phyloP scores from a whole-genome alignment of 257 asterid species.

The Mentha longifolia region DNA sequence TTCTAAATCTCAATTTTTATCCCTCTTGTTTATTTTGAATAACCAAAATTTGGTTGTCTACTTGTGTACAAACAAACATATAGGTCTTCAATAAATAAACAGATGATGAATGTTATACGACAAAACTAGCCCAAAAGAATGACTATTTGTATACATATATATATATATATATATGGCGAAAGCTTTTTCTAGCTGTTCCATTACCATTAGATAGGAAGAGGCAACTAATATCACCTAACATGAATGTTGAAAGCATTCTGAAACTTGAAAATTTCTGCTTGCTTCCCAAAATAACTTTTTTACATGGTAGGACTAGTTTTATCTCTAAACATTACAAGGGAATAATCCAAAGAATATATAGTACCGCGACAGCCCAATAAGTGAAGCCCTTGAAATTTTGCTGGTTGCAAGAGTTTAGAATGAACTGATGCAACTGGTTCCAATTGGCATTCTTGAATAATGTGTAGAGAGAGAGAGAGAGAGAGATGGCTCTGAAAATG shows the following conservation, averaged over 20 bases:
- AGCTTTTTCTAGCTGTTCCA: neutral
- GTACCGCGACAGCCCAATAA: neutral
- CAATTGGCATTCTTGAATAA: constrained; percentile 31
- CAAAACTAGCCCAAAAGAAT: constrained; percentile 1
- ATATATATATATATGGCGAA: neutral
- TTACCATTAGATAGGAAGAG: neutral
- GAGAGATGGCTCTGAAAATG: constrained; percentile 29
- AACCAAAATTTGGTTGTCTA: neutral
- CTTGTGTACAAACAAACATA: constrained; percentile 29
- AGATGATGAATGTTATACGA: neutral
- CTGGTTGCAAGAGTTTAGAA: neutral
- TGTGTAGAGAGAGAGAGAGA: constrained; percentile 14
- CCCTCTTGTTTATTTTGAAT: neutral
- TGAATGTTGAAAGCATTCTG: constrained; percentile 19
- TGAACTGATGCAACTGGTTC: constrained; percentile 1
- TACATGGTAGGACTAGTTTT: constrained; percentile 25
- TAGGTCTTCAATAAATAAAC: neutral
- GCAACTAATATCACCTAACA: neutral
- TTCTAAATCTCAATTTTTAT: constrained; percentile 27
- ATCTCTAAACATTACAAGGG: constrained; percentile 27
- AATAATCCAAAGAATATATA: constrained; percentile 6
- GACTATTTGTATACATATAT: neutral
- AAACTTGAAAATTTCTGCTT: neutral
- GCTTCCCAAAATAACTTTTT: neutral
- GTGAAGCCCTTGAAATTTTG: too few species aligned